phyloP scores from a whole-genome alignment of 2,329 filamentous ascomycete species.

The Ascochyta lentis region DNA sequence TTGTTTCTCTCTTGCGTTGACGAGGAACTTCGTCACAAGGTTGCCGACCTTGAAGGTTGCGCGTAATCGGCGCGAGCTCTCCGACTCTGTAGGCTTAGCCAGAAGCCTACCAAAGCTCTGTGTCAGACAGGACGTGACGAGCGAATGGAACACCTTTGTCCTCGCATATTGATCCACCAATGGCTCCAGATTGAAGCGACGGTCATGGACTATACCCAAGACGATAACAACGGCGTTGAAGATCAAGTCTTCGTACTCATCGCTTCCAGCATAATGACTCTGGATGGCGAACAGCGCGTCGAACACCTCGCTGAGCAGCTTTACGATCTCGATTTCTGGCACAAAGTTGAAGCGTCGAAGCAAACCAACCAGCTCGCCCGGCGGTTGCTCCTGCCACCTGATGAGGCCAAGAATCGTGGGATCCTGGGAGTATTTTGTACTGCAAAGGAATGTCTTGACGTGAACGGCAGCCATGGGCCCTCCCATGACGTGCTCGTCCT shows the following conservation, averaged over 20 bases:
- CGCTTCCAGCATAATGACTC: constrained; percentile 87
- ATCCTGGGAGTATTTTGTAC: constrained; percentile 93
- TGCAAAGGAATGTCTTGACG: constrained; percentile 87
- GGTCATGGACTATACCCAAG: constrained; percentile 90
- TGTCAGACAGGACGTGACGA: constrained; percentile 86
- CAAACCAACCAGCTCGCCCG: constrained; percentile 74
- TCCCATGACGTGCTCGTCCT: constrained; percentile 72
- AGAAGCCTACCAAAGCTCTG: constrained; percentile 85
- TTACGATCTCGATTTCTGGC: constrained; percentile 96
- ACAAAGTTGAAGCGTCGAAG: constrained; percentile 89
- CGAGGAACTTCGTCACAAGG: constrained; percentile 93
- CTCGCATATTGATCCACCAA: constrained; percentile 92
- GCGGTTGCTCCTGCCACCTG: constrained; percentile 80
- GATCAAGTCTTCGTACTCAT: constrained; percentile 90
- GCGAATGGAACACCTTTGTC: constrained; percentile 88
- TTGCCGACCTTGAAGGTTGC: constrained; percentile 94
- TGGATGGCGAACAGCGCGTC: constrained; percentile 90
- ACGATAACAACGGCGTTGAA: constrained; percentile 91
- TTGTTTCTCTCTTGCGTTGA: constrained; percentile 85
- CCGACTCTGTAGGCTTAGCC: constrained; percentile 80
- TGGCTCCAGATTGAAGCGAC: constrained; percentile 88
- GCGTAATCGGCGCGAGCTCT: constrained; percentile 82
- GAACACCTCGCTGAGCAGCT: constrained; percentile 86
- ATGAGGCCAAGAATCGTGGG: constrained; percentile 82
- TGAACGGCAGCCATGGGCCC: constrained; percentile 81